These are phyloP conservation scores for Pythium vanterpoolii DNA, from an alignment of 352 stramenopile species.

Conservation along the genomic window DNA sequence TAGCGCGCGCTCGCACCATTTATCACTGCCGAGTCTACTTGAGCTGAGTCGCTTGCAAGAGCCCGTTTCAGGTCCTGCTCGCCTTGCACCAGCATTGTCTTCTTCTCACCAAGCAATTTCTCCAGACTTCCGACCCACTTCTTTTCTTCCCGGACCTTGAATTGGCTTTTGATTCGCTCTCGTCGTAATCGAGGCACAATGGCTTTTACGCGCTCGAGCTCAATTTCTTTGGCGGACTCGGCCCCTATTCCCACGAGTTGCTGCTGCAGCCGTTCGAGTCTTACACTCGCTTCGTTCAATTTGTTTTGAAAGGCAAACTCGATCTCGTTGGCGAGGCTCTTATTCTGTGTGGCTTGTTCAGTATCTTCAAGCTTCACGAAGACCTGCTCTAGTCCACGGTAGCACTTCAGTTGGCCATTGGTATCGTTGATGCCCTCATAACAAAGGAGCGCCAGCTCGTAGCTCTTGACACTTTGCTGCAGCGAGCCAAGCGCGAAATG, in stretches of 20 bases:
- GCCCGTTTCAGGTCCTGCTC: constrained; percentile 66
- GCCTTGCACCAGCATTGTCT: constrained; percentile 43
- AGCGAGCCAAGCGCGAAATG: constrained; percentile 43
- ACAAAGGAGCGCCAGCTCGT: constrained; percentile 45
- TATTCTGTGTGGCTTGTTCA: constrained; percentile 43
- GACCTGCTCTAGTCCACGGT: constrained; percentile 46
- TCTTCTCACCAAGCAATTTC: constrained; percentile 57
- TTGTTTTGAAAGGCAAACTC: constrained; percentile 62
- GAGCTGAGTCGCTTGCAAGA: constrained; percentile 52
- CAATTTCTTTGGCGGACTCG: constrained; percentile 57
- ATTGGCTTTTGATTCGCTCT: constrained; percentile 55
- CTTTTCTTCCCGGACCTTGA: constrained; percentile 51
- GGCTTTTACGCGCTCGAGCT: constrained; percentile 58
- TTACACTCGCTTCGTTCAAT: constrained; percentile 27
- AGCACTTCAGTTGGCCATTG: constrained; percentile 48
- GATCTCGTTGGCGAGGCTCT: constrained; percentile 58
- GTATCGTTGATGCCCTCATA: constrained; percentile 49
- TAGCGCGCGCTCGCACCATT: constrained; percentile 54
- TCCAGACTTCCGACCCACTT: constrained; percentile 52
- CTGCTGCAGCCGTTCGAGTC: constrained; percentile 47
- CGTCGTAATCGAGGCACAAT: constrained; percentile 56
- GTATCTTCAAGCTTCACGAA: constrained; percentile 50
- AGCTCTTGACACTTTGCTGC: constrained; percentile 46
- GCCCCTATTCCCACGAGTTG: constrained; percentile 59
- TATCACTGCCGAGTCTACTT: constrained; percentile 69